Evolutionary conservation across 192 early-diverging fungal genomes (phyloP), one percentile per base, ranked within the genome.

Genomic region (Backusella australiensis): DNA sequence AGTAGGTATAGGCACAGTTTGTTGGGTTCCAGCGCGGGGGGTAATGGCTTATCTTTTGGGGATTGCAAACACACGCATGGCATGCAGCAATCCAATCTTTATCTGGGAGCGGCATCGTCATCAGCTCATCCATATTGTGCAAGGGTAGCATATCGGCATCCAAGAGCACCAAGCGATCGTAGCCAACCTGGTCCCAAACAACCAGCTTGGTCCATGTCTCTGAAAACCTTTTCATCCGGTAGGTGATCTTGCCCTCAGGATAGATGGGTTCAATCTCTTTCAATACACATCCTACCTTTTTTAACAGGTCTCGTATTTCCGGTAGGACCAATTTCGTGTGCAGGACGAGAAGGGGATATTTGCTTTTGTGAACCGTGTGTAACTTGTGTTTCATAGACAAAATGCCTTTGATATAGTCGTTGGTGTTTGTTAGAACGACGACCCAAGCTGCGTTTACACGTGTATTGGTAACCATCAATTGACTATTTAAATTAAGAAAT

Each of bases 141-240:
- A 85, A 53, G 0, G 89, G 84, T 32, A 93, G 73, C 80, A 90
- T 90, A 78, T 94, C 94, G 0, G 92, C 87, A 80, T 94, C 94
- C 63, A 95, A 35, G 68, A 93, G 86, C 5, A 84, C 87, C 26
- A 94, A 79, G 29, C 80, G 69, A 46, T 90, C 84, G 74, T 81
- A 92, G 4, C 79, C 81, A 0, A 76, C 72, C 17, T 90, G 85
- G 71, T 89, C 81, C 85, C 90, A 94, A 17, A 85, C 92, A 34
- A 89, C 84, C 14, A 95, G 75, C 74, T 94, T 95, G 35, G 93
- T 91, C 84, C 83, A 88, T 73, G 78, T 82, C 29, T 84, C 73
- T 14, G 29, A 19, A 38, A 80, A 83, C 3, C 79, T 70, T 38
- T 74, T 74, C 23, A 42, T 34, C 4, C 29, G 59, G 41, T 83